Conservation (phyloP, 129 eudicot species). For the Flaveria sonorensis region DNA sequence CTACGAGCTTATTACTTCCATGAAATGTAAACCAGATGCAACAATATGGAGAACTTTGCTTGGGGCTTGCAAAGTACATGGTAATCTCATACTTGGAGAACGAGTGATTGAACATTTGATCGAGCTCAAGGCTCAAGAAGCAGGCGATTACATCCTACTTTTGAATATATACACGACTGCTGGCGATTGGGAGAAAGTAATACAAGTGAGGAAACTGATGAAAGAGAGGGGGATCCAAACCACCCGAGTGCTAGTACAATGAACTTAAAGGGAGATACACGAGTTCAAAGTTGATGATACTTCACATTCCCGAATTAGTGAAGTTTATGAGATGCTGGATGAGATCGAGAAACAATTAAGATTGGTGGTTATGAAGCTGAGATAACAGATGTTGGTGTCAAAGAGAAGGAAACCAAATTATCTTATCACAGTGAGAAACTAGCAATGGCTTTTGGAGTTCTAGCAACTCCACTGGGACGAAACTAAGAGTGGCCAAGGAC, state of each 20-base stretch:
- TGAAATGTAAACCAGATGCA: conserved; percentile 70
- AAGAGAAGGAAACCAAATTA: conserved; percentile 33
- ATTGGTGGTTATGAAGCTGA: conserved; percentile 82
- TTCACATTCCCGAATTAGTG: conserved; percentile 56
- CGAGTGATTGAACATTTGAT: conserved; percentile 59
- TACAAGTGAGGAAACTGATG: conserved; percentile 68
- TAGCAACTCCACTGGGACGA: conserved; percentile 73
- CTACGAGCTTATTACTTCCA: conserved; percentile 55
- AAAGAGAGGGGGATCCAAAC: conserved; percentile 66
- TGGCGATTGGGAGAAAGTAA: conserved; percentile 59
- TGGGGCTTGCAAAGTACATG: conserved; percentile 71
- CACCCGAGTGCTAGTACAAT: conserved; percentile 69
- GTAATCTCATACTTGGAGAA: conserved; percentile 60
- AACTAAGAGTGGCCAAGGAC: conserved; percentile 71
- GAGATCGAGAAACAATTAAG: conserved; percentile 73
- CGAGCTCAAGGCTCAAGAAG: conserved; percentile 74
- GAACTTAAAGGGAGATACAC: conserved; percentile 59
- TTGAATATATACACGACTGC: conserved; percentile 63
- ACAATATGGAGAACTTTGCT: conserved; percentile 89
- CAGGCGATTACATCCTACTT: conserved; percentile 74
- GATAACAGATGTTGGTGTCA: conserved; percentile 25
- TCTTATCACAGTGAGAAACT: conserved; percentile 80
- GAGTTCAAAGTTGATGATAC: conserved; percentile 71
- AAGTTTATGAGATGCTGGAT: conserved; percentile 63
- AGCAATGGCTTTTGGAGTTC: conserved; percentile 82